A percentile compares a stretch with the other conserved stretches of the same genome.
phyloP scores from a whole-genome alignment of 1,139 yeast species.

The Suhomyces anneliseae region DNA sequence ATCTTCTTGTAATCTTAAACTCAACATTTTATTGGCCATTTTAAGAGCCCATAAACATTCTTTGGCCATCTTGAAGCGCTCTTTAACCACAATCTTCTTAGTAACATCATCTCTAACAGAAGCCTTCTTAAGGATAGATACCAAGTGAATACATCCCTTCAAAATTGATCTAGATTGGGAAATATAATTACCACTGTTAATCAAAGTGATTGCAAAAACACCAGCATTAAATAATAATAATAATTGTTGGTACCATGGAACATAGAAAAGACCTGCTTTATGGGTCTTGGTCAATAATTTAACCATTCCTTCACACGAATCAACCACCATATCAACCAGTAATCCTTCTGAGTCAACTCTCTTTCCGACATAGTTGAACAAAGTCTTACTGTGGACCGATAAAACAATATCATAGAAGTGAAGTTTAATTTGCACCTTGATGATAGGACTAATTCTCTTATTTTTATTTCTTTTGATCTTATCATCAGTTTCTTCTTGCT shows the following conservation, averaged over 20 bases:
- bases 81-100: slow-evolving; percentile 34
- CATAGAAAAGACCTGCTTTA: slow-evolving; percentile 34
- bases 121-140: slow-evolving; percentile 29
- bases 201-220: slow-evolving; percentile 42
- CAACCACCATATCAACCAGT: slow-evolving; percentile 33
- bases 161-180: slow-evolving; percentile 27
- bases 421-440: slow-evolving; percentile 39
- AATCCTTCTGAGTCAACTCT: slow-evolving; percentile 34
- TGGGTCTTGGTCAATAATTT: slow-evolving; percentile 35
- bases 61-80: slow-evolving; percentile 56
- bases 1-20: slow-evolving; percentile 47
- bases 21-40: slow-evolving; percentile 52
- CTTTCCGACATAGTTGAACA: slow-evolving; percentile 36
- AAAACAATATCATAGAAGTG: slow-evolving; percentile 44
- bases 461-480: slow-evolving; percentile 1
- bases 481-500: background rate
- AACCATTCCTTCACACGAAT: slow-evolving; percentile 37
- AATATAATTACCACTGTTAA: slow-evolving; percentile 42
- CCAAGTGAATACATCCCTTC: slow-evolving; percentile 26
- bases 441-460: slow-evolving; percentile 3
- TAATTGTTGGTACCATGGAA: slow-evolving; percentile 59
- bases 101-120: slow-evolving; percentile 29
- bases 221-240: slow-evolving; percentile 50
- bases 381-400: slow-evolving; percentile 38
- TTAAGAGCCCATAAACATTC: slow-evolving; percentile 68